Conservation (phyloP, 192 early-diverging fungal genomes). For the Backusella circina region DNA sequence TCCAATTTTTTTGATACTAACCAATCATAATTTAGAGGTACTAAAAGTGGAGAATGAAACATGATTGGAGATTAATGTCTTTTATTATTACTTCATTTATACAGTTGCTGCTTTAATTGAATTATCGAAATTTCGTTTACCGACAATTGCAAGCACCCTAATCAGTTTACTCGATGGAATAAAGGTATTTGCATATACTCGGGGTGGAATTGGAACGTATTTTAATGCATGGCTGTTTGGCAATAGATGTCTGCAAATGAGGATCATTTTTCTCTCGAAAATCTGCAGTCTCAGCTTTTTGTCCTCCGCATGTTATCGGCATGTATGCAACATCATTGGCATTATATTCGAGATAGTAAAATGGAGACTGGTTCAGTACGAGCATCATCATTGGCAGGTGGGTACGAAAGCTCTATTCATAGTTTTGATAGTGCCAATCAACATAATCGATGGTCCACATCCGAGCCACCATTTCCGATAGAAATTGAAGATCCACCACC, state of each 20-base stretch:
- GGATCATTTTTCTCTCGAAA: slow-evolving; percentile 54
- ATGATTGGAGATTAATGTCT: neutral
- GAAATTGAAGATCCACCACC: slow-evolving; percentile 66
- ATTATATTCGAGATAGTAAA: slow-evolving; percentile 54
- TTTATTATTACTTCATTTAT: neutral
- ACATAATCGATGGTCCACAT: slow-evolving; percentile 13
- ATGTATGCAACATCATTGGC: slow-evolving; percentile 87
- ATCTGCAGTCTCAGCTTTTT: slow-evolving; percentile 85
- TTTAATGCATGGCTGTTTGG: neutral
- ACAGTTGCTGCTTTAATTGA: slow-evolving; percentile 68
- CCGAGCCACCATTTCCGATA: slow-evolving; percentile 18
- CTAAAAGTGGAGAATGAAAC: neutral
- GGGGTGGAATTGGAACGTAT: too few relatives aligned
- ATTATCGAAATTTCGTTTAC: slow-evolving; percentile 72
- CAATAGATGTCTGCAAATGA: slow-evolving; percentile 44
- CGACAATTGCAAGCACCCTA: slow-evolving; percentile 64
- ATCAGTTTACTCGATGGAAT: slow-evolving; percentile 72
- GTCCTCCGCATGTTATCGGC: slow-evolving; percentile 77
- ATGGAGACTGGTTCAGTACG: slow-evolving; percentile 25
- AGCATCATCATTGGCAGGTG: neutral
- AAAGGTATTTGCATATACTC: slow-evolving; percentile 37
- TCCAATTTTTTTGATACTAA: neutral
- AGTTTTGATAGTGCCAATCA: slow-evolving; percentile 17
- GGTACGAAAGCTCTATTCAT: slow-evolving; percentile 8
- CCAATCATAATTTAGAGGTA: slow-evolving; percentile 8